Evolutionary conservation across 257 asterid genomes (phyloP), one percentile per base, ranked within the genome.

Genomic region (Striga asiatica): DNA sequence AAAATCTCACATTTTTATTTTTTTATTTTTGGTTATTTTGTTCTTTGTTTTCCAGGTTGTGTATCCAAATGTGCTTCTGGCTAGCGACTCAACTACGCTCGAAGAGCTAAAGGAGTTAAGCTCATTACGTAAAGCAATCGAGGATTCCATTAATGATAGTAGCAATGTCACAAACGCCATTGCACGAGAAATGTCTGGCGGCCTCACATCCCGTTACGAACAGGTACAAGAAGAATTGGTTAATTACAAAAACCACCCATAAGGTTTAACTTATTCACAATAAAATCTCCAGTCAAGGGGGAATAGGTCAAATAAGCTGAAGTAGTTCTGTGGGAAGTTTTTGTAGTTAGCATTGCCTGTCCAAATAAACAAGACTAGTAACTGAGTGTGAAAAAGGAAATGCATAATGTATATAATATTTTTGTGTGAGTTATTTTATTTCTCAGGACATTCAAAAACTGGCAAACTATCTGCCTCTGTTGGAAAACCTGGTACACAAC

Each of bases 101-200:
- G 92, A 79, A 69, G 72, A 79, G 19, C 75, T 77, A 24, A 71
- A 77, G 68, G 86, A 79, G 64, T 39, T 76, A 65, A 85, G 82
- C 68, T 68, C 76, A 29, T 75, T 60, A 47, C 83, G 86, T 25
- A 77, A 77, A 70, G 83, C 74, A 0, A 61, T 81, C 4, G 77
- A 74, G 72, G 72, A 73, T 37, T 69, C 74, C 51, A 70, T 77
- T 29, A 74, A 66, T 21, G 68, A 64, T 10, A 71, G 67, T 54
- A 68, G 71, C 60, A 46, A 16, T 42, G 22, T 75, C 27, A 72
- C 91, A 0, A 77, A 77, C 12, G 83, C 85, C 62, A 70, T 74
- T 67, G 91, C 91, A 10, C 71, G 85, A 62, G 91, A 81, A 69
- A 79, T 84, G 66, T 76, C 88, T 2, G 85, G 91, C 47, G 94